phyloP scores from a whole-genome alignment of 331 rosid genomes.

The Dryas integrifolia region DNA sequence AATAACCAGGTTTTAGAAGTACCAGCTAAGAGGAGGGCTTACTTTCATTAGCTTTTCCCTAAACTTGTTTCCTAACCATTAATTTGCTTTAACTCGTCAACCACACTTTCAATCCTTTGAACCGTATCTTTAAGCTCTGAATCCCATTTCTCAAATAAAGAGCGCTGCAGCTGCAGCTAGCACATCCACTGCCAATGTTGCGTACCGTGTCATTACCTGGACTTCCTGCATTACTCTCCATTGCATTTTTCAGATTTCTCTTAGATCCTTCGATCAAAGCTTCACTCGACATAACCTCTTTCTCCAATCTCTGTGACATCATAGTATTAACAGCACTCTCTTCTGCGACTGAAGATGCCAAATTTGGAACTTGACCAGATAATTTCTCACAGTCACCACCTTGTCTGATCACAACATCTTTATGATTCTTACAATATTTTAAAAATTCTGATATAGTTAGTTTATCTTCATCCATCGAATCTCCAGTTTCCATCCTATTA shows the following conservation, averaged over 20 bases:
- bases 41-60: neutral
- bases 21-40: neutral
- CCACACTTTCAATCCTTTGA: constrained; percentile 24
- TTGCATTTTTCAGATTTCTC: no score
- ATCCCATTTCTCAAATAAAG: neutral
- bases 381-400: neutral
- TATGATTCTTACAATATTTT: neutral
- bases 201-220: neutral
- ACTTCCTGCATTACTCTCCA: no score
- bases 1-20: neutral
- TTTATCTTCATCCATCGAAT: constrained; percentile 4
- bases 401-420: neutral
- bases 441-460: neutral
- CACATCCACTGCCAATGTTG: neutral
- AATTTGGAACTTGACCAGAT: constrained; percentile 7
- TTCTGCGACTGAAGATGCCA: neutral
- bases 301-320: no score
- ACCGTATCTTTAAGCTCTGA: constrained; percentile 27
- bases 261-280: no score
- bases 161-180: neutral
- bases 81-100: neutral
- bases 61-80: neutral
- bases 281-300: no score
- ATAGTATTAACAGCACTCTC: no score
- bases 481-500: neutral